Evolutionary conservation across 805 yeast species (phyloP).

Genomic region (Metschnikowia henanensis): DNA sequence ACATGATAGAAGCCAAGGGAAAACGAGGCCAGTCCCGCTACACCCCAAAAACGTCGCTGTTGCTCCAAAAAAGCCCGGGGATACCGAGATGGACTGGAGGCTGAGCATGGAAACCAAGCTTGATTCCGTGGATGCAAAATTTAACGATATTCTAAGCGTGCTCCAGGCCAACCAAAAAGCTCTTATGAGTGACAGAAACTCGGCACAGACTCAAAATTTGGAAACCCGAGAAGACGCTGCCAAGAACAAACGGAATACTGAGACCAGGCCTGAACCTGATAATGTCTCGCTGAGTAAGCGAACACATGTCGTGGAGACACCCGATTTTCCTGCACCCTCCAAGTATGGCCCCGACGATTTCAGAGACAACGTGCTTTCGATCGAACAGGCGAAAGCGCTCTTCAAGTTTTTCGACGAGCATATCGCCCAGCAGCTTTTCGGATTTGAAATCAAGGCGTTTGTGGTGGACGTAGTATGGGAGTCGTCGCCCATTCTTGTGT

Average conservation of each 20-base stretch:
- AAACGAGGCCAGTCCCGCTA: background rate
- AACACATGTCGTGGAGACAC: background rate
- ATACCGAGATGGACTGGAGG: conserved; percentile 30
- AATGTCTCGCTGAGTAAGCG: background rate
- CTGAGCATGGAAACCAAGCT: conserved; percentile 35
- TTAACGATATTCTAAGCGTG: conserved; percentile 36
- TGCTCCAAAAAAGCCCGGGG: background rate
- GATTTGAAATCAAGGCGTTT: conserved; percentile 55
- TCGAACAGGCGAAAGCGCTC: conserved; percentile 46
- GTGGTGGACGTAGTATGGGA: conserved; percentile 52
- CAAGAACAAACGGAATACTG: too few species aligned
- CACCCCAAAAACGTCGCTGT: background rate
- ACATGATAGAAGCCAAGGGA: background rate
- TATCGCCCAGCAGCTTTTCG: conserved; percentile 64
- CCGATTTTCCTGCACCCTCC: background rate
- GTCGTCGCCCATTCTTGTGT: conserved; percentile 55
- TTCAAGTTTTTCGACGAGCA: conserved; percentile 53
- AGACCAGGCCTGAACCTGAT: background rate
- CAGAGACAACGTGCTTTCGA: conserved; percentile 34
- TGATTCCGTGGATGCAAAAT: conserved; percentile 36
- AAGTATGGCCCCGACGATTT: conserved; percentile 23
- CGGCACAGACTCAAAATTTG: too few species aligned
- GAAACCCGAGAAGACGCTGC: too few species aligned
- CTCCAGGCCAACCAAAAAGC: conserved; percentile 33
- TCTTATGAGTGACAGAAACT: conserved; percentile 7